Conservation (phyloP, 148 eudicot species). For the Pharnaceum exiguum region DNA sequence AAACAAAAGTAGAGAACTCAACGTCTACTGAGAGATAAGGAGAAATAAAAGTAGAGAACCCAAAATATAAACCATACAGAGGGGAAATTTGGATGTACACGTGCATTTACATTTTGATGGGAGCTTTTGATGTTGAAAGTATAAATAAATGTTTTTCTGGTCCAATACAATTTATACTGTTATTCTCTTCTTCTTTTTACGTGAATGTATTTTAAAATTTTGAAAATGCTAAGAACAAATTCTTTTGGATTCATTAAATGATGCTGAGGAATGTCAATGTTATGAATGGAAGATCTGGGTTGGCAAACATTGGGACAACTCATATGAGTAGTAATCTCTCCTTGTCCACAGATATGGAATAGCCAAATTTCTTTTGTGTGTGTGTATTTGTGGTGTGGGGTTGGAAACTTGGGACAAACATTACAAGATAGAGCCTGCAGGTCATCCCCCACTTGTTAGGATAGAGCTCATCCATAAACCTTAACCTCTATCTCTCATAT, state of each 20-base stretch:
- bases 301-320: slow-evolving; percentile 11
- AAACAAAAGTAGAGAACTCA: too few species aligned
- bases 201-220: too few species aligned
- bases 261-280: slow-evolving; percentile 8
- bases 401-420: background rate
- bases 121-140: too few species aligned
- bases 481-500: background rate
- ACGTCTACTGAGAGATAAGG: too few species aligned
- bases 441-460: slow-evolving; percentile 2
- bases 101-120: too few species aligned
- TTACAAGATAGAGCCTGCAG: slow-evolving; percentile 22
- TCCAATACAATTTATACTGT: too few species aligned
- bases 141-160: too few species aligned
- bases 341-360: slow-evolving; percentile 12
- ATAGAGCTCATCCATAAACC: background rate
- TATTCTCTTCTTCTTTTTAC: too few species aligned
- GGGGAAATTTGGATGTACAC: too few species aligned
- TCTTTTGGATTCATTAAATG: slow-evolving; percentile 1
- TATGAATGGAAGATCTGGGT: slow-evolving; percentile 2
- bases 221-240: too few species aligned
- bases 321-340: slow-evolving; percentile 13
- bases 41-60: too few species aligned
- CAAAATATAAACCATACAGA: too few species aligned
- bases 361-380: background rate
- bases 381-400: background rate